Evolutionary conservation across 169 alveolate genomes (phyloP).

Genomic region (Eimeria nieschulzi): DNA sequence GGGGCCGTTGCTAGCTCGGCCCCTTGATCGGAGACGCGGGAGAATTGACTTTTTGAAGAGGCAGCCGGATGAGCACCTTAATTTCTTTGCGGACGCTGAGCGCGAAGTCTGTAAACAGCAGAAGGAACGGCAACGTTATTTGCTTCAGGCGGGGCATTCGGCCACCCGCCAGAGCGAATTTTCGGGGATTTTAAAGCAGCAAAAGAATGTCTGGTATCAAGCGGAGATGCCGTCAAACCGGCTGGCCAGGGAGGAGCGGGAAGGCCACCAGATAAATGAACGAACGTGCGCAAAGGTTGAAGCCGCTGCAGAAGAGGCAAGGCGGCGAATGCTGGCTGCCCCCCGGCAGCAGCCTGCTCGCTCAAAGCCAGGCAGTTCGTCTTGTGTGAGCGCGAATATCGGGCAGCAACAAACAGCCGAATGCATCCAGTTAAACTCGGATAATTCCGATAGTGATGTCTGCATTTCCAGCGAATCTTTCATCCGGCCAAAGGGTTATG

Average conservation of each 20-base stretch:
- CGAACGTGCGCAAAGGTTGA: neutral
- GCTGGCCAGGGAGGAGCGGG: slow-evolving; percentile 1
- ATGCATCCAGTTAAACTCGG: too few species aligned
- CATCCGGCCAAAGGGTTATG: too few species aligned
- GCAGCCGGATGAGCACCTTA: neutral
- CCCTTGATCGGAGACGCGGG: neutral
- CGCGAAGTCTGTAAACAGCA: slow-evolving; percentile 76
- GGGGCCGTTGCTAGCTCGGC: slow-evolving; percentile 3
- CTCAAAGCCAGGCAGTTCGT: too few species aligned
- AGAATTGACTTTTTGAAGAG: neutral
- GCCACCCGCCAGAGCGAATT: slow-evolving; percentile 33
- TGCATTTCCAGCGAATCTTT: too few species aligned
- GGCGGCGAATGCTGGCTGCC: neutral
- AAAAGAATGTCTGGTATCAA: neutral
- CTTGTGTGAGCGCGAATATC: too few species aligned
- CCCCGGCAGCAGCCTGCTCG: neutral
- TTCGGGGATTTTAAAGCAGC: slow-evolving; percentile 29
- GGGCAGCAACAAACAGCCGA: too few species aligned
- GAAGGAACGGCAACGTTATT: slow-evolving; percentile 64
- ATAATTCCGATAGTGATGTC: too few species aligned
- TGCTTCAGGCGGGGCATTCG: slow-evolving; percentile 53
- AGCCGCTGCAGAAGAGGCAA: neutral
- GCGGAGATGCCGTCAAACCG: neutral
- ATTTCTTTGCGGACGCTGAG: slow-evolving; percentile 70
- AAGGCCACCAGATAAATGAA: neutral